Conservation (phyloP, 208 protist species). For the Trypanosoma lewisi region DNA sequence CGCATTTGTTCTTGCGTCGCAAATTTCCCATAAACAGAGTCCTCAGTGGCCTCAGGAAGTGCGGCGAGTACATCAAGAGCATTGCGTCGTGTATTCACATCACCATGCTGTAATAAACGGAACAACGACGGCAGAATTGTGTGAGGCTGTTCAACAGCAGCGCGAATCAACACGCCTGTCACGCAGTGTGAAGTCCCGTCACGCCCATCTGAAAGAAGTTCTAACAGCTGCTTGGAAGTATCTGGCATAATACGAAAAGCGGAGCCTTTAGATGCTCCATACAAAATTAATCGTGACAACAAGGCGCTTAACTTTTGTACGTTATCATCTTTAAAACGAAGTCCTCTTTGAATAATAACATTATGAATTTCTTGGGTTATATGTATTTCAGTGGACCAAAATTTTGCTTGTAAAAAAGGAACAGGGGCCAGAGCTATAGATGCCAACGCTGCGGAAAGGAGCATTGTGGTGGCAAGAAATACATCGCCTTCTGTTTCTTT, state of each 20-base stretch:
- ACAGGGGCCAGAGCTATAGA: slow-evolving; percentile 44
- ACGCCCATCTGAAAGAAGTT: slow-evolving; percentile 55
- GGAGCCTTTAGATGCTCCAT: slow-evolving; percentile 25
- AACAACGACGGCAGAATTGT: slow-evolving; percentile 71
- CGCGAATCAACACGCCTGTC: slow-evolving; percentile 54
- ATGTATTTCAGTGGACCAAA: slow-evolving; percentile 49
- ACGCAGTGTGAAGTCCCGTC: slow-evolving; percentile 73
- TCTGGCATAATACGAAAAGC: slow-evolving; percentile 34
- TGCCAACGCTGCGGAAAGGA: slow-evolving; percentile 47
- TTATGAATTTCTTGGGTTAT: slow-evolving; percentile 73
- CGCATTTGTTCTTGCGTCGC: slow-evolving; percentile 29
- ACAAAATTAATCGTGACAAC: slow-evolving; percentile 60
- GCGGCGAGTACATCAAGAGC: slow-evolving; percentile 67
- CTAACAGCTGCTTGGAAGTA: slow-evolving; percentile 75
- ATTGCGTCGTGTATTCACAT: slow-evolving; percentile 48
- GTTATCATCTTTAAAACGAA: slow-evolving; percentile 47
- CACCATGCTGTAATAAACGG: slow-evolving; percentile 59
- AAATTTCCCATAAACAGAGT: slow-evolving; percentile 7
- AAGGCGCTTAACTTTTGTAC: slow-evolving; percentile 63
- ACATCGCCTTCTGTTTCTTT: slow-evolving; percentile 27
- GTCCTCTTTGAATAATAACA: slow-evolving; percentile 60
- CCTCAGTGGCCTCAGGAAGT: slow-evolving; percentile 37
- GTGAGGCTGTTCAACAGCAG: slow-evolving; percentile 61
- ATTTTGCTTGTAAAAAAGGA: slow-evolving; percentile 32
- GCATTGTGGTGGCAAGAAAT: slow-evolving; percentile 41